Evolutionary conservation across 129 eudicot species (phyloP).

Genomic region (Daucus carota): DH1_v3.0 NC_030382.2:42576501-42577000

Average conservation of each 20-base stretch:
- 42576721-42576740: background rate
- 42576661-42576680: background rate
- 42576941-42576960: constrained; percentile 48
- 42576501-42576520: background rate
- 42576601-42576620: background rate
- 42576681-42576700: background rate
- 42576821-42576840: background rate
- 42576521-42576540: background rate
- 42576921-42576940: constrained; percentile 39
- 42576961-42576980: constrained; percentile 64
- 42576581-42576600: background rate
- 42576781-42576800: background rate
- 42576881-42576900: constrained; percentile 63
- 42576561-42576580: background rate
- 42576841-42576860: background rate
- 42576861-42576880: constrained; percentile 77
- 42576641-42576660: background rate
- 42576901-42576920: constrained; percentile 40
- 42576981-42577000: constrained; percentile 76
- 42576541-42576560: background rate
- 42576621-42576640: background rate
- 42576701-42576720: background rate
- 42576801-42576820: background rate
- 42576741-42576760: background rate
- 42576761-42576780: background rate